Evolutionary conservation across 2,329 filamentous ascomycete genomes (phyloP), one percentile per base, ranked within the genome.

Genomic region (Botrytis hyacinthi): DNA sequence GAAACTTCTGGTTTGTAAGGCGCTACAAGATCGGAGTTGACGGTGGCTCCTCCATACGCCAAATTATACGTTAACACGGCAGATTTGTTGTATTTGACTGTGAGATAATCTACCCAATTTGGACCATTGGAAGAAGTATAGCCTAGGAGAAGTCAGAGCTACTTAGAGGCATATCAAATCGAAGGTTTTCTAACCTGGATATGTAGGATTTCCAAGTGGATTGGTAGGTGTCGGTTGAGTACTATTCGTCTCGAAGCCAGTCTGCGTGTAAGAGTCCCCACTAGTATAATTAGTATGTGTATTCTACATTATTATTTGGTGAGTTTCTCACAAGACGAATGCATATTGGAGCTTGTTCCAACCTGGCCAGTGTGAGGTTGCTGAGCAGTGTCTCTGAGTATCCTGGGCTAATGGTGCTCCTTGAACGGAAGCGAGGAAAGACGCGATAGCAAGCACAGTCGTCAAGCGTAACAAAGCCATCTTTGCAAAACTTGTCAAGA

Each of bases 61-160:
- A 88, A 77, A 76, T 88, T 87, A 79, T 87, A 86, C 1, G 86
- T 87, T 62, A 85, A 80, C 22, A 88, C 73, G 61, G 80, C 80
- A 48, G 83, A 84, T 22, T 80, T 75, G 73, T 86, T 86, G 79
- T 85, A 85, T 44, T 80, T 80, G 26, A 81, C 80, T 1, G 84
- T 84, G 18, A 86, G 78, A 77, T 83, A 87, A 73, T 84, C 87
- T n/a, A 88, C 82, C 86, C 87, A 89, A 77, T 88, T 88, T 0
- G 86, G 87, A 0, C 87, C 87, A 75, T 84, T 85, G 73, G 82
- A 75, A 14, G 82, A 78, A 40, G 83, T 83, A 73, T 76, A 81
- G 29, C 66, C 66, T 69, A 57, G 6, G 22, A 5, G 14, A 32
- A 48, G n/a, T 57, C 26, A 69, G 48, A 40, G 26, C 66, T 42